These are phyloP conservation scores for Curvularia eragrostidis DNA, from an alignment of 2,329 filamentous ascomycete genomes.

Conservation along the genomic window DNA sequence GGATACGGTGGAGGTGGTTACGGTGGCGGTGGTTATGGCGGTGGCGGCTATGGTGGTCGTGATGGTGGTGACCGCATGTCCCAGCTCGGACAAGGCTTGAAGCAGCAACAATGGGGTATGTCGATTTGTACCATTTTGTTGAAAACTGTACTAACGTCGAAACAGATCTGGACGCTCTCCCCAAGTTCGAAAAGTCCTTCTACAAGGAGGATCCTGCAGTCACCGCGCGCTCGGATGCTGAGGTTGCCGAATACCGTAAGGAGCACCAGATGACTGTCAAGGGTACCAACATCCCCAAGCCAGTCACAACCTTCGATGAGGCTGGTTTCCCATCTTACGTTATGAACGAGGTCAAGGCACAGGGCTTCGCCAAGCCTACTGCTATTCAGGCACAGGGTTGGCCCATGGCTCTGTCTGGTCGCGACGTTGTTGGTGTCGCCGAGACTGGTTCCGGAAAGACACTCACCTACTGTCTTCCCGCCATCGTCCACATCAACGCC, in stretches of 20 bases:
- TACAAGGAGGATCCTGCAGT: conserved; percentile 95
- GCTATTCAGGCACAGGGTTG: conserved; percentile 98
- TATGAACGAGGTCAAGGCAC: conserved; percentile 97
- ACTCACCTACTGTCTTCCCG: conserved; percentile 94
- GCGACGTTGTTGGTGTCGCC: conserved; percentile 97
- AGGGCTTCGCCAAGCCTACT: conserved; percentile 92
- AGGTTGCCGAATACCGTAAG: conserved; percentile 87
- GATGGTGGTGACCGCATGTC: conserved; percentile 90
- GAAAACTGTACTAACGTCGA: conserved; percentile 31
- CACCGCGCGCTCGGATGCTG: conserved; percentile 72
- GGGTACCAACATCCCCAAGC: conserved; percentile 83
- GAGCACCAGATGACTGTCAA: conserved; percentile 84
- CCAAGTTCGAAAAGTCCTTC: conserved; percentile 99
- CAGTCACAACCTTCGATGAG: conserved; percentile 96
- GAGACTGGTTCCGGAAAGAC: conserved; percentile 99
- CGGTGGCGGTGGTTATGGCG: conserved; percentile 60
- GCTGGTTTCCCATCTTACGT: conserved; percentile 97
- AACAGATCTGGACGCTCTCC: conserved; percentile 75
- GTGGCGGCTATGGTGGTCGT: conserved; percentile 55
- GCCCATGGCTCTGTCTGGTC: conserved; percentile 98
- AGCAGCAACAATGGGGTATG: conserved; percentile 88
- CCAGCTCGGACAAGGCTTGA: conserved; percentile 83
- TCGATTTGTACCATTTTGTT: conserved; percentile 28
- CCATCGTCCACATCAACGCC: conserved; percentile 99
- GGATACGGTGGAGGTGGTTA: conserved; percentile 56